Base-by-base conservation (phyloP, 768 basidiomycete genomes). In the Russula earlei region DNA sequence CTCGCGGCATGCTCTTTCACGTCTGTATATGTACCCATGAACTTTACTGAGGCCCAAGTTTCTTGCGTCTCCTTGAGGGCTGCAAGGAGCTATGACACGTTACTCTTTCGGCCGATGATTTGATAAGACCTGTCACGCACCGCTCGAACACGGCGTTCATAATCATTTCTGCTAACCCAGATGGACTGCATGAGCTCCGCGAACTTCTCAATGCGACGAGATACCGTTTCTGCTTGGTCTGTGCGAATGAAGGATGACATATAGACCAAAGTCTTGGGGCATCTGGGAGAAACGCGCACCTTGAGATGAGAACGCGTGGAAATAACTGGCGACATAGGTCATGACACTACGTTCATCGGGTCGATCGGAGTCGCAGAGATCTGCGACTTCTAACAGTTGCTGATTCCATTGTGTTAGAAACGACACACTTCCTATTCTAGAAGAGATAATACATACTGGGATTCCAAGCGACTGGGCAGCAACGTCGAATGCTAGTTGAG, bases 221-320 rank as follows among this genome's bases (percentile, higher is more conserved):
- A 87, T 19, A 92, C 92, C 0, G 92, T 96, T 69, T 97, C 91
- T 5, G 90, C 87, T 69, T 96, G 94, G 64, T 98, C 95, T 96
- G 61, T 22, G 10, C 10, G n/a, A 42, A 41, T 40, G 43, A 43
- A 34, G 45, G 20, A 36, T 15, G 44, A 50, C 34, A 34, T 12
- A 10, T 19, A 22, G 14, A 52, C n/a, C 47, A 19, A 20, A 5
- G 27, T 29, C 29, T 38, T 20, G 44, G 25, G 20, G 10, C 34
- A 24, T 22, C 3, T 19, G 9, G 34, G 57, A 22, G 8, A 25
- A 25, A 41, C 19, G 70, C 80, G 49, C 62, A 94, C 94, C 91
- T 86, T 96, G 94, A 0, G 90, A 85, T 0, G 93, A 95, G 69
- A 99, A 99, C 0, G 95, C 94, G 67, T 98, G 96, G 77, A 99